phyloP scores from a whole-genome alignment of 2,329 filamentous ascomycete genomes.

The Pseudocercospora crystallina region DNA sequence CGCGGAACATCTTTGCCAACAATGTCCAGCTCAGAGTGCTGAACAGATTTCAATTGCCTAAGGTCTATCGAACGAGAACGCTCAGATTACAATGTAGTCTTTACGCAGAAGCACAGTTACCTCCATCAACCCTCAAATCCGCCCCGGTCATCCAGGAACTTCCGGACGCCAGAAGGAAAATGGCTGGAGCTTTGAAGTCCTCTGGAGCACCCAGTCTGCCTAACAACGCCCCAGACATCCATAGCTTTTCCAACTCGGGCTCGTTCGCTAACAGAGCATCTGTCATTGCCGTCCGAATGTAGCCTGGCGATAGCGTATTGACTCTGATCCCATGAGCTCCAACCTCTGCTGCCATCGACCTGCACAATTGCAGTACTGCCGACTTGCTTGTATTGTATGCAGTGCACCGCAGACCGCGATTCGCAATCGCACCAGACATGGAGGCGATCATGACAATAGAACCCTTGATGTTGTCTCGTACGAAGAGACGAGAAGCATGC shows the following conservation, averaged over 20 bases:
- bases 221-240: slow-evolving; percentile 56
- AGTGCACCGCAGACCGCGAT: slow-evolving; percentile 48
- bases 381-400: slow-evolving; percentile 59
- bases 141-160: slow-evolving; percentile 70
- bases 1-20: too few relatives aligned
- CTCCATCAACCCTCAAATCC: slow-evolving; percentile 70
- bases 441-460: slow-evolving; percentile 42
- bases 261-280: slow-evolving; percentile 40
- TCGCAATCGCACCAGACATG: slow-evolving; percentile 38
- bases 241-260: slow-evolving; percentile 53
- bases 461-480: slow-evolving; percentile 31
- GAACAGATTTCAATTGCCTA: not conserved
- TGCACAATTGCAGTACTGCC: slow-evolving; percentile 53
- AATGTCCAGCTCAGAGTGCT: not conserved
- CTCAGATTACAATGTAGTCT: too few relatives aligned
- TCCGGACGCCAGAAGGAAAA: slow-evolving; percentile 66
- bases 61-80: not conserved
- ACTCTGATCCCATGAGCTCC: slow-evolving; percentile 38
- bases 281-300: slow-evolving; percentile 40
- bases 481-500: slow-evolving; percentile 35
- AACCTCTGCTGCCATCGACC: slow-evolving; percentile 57
- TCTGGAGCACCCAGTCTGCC: slow-evolving; percentile 56
- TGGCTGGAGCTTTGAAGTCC: slow-evolving; percentile 64
- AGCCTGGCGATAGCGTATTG: slow-evolving; percentile 36
- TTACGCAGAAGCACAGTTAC: slow-evolving; percentile 48